Percentiles rank a stretch among this genome's conserved stretches.
phyloP scores from a whole-genome alignment of 805 yeast species.

The Phaffomyces antillensis region DNA sequence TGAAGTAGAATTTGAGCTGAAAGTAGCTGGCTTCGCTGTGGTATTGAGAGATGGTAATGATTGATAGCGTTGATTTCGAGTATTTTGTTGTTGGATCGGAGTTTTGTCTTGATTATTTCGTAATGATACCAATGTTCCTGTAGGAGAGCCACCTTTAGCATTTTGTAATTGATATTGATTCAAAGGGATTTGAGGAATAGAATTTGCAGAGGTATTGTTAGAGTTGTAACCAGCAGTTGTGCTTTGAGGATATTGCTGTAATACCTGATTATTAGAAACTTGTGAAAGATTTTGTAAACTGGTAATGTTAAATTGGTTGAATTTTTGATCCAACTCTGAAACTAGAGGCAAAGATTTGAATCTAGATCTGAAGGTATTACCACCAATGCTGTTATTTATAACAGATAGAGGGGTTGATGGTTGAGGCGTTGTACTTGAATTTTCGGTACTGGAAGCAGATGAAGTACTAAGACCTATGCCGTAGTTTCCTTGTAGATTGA shows the following conservation, averaged over 20 bases:
- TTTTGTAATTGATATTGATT: conserved; percentile 8
- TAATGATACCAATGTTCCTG: too few species aligned
- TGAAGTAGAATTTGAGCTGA: not conserved
- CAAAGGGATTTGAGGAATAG: conserved; percentile 20
- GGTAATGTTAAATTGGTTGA: conserved; percentile 21
- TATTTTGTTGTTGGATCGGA: not conserved
- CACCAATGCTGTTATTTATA: conserved; percentile 17
- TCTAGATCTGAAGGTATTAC: conserved; percentile 23
- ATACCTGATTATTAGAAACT: not conserved
- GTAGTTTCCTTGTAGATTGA: not conserved
- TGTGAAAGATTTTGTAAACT: conserved; percentile 17
- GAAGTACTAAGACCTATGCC: not conserved
- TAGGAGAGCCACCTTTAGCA: not conserved
- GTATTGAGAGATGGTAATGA: conserved; percentile 1
- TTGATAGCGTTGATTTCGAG: not conserved
- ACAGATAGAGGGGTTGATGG: conserved; percentile 16
- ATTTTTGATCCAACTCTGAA: conserved; percentile 27
- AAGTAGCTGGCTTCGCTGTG: not conserved
- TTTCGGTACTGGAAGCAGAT: not conserved
- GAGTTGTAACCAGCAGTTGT: not conserved
- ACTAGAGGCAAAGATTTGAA: conserved; percentile 28
- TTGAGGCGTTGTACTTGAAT: not conserved
- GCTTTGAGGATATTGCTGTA: conserved; percentile 2
- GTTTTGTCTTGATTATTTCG: not conserved
- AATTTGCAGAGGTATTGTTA: conserved; percentile 2